A percentile compares a stretch with the other conserved stretches of the same genome.
phyloP scores from a whole-genome alignment of 2,329 filamentous ascomycete species.

The Aspergillus sojae region DNA sequence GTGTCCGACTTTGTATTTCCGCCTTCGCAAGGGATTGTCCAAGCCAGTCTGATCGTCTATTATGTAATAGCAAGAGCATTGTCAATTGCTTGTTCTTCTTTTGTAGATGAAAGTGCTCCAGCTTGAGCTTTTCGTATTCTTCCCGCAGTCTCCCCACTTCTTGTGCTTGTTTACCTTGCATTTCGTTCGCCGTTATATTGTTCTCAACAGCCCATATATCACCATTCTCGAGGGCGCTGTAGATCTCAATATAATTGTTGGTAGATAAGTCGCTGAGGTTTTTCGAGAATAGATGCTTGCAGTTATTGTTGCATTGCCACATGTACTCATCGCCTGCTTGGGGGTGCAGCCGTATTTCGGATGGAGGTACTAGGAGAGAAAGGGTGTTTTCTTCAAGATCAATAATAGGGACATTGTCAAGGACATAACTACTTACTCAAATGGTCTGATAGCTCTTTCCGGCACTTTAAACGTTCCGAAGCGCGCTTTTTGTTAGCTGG shows the following conservation, averaged over 20 bases:
- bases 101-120: background rate
- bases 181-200: background rate
- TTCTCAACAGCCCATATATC: background rate
- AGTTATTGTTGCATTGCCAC: background rate
- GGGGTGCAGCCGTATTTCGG: conserved; percentile 1
- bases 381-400: background rate
- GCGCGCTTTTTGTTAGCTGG: conserved; percentile 1
- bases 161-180: background rate
- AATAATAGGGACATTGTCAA: background rate
- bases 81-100: background rate
- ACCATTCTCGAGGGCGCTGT: background rate
- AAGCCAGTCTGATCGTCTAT: background rate
- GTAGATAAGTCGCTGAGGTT: conserved; percentile 1
- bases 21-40: background rate
- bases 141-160: background rate
- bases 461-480: background rate
- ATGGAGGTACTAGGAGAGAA: background rate
- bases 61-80: background rate
- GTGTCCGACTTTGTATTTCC: background rate
- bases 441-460: background rate
- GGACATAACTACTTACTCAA: background rate
- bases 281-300: background rate
- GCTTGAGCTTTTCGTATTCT: background rate
- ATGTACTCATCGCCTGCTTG: background rate
- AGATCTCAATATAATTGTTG: background rate